Base-by-base conservation (phyloP, 805 yeast genomes). In the Huiozyma sinensis region DNA sequence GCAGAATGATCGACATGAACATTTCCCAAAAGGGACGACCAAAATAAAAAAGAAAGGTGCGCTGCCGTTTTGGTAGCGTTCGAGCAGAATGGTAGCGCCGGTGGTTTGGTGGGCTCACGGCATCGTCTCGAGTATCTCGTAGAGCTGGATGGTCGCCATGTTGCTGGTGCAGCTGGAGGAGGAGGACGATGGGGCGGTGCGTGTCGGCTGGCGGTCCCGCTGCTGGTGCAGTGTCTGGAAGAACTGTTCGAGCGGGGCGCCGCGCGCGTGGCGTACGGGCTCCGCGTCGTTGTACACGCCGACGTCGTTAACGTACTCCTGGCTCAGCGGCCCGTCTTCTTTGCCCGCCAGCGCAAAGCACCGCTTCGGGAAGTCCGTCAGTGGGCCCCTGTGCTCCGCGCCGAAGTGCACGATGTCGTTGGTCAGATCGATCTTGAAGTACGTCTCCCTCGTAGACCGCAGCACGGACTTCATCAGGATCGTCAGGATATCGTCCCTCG, bases 321-420 rank as follows among this genome's bases (percentile, higher is more conserved):
- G 34, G n/a, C 48, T 47, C 12, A 27, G 9, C 27, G 31, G n/a
- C 27, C 36, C 45, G 17, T 29, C 39, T n/a, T 27, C 40, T 12
- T 29, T 37, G 17, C 31, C 31, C 10, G 32, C 29, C 5, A 37
- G 28, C n/a, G 28, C 36, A 41, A 48, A 42, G 40, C 29, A 32
- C 28, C 45, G 45, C 36, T 51, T 49, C 1, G 53, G 45, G 33
- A 44, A 40, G 34, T 43, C 38, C 5, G 54, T 41, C 32, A 56
- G 43, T 29, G 51, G 54, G 6, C 43, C 47, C 38, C 47, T 50
- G 46, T 54, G 45, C 30, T 54, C 56, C 17, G 50, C 53, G 4
- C 64, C 64, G 39, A 60, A 59, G 43, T 48, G 53, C 1, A 61
- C 53, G 24, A 58, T 40, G 40, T 58, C 63, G 11, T 41, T 42